These are phyloP conservation scores for Chrysanthemum makinoi DNA, from an alignment of 129 eudicot species.

Conservation along the genomic window DNA sequence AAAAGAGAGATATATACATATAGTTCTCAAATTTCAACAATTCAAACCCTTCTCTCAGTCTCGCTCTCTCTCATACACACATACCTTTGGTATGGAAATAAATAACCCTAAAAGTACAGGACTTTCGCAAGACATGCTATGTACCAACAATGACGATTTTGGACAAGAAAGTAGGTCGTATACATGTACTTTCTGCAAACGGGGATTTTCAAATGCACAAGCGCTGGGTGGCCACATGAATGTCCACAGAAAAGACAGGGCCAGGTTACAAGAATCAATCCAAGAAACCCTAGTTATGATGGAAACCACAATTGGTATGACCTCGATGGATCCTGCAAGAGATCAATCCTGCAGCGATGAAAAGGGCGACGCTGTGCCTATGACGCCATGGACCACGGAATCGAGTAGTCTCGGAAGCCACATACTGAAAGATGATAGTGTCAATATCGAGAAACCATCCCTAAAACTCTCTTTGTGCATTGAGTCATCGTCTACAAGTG, in stretches of 20 bases:
- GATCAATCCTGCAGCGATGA: conserved; percentile 18
- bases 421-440: conserved; percentile 26
- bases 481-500: conserved; percentile 19
- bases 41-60: neutral
- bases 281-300: conserved; percentile 21
- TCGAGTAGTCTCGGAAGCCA: conserved; percentile 8
- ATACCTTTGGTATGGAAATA: conserved; percentile 20
- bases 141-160: conserved; percentile 20
- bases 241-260: conserved; percentile 61
- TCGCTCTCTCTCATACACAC: neutral
- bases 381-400: conserved; percentile 20
- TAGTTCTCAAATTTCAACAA: neutral
- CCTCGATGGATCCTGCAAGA: conserved; percentile 11
- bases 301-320: conserved; percentile 17
- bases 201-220: conserved; percentile 62
- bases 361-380: conserved; percentile 11
- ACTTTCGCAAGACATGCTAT: conserved; percentile 22
- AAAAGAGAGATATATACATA: neutral
- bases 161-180: conserved; percentile 34
- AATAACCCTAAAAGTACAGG: conserved; percentile 24
- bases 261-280: conserved; percentile 46
- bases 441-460: conserved; percentile 22
- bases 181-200: conserved; percentile 49
- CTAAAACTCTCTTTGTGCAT: conserved; percentile 33
- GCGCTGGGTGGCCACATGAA: conserved; percentile 75